Evolutionary conservation across 2,329 filamentous ascomycete genomes (phyloP).

Genomic region (Fusarium staphyleae): DNA sequence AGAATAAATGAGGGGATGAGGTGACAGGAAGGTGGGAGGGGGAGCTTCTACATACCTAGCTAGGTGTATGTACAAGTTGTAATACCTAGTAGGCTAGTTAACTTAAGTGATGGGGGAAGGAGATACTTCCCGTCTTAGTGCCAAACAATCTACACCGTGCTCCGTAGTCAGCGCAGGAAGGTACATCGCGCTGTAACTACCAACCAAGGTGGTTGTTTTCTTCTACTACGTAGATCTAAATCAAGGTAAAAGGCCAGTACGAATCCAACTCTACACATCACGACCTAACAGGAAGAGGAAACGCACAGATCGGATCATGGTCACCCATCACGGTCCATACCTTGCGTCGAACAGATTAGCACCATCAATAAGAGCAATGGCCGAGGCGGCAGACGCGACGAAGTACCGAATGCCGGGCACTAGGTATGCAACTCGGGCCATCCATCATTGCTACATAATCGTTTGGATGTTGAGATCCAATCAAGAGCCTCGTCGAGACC

Average conservation of each 20-base stretch:
- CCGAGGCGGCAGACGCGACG: background rate
- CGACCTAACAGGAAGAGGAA: background rate
- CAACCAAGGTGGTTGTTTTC: conserved; percentile 4
- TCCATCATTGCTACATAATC: conserved; percentile 14
- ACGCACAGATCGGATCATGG: background rate
- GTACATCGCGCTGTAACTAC: conserved; percentile 2
- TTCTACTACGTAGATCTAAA: conserved; percentile 1
- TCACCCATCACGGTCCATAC: background rate
- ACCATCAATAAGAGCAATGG: background rate
- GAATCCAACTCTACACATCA: conserved; percentile 6
- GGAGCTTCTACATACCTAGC: too few species aligned
- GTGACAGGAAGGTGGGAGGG: conserved; percentile 19
- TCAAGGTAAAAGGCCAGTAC: conserved; percentile 17
- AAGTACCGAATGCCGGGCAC: conserved; percentile 30
- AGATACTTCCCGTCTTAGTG: conserved; percentile 19
- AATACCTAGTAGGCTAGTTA: too few species aligned
- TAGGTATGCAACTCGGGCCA: conserved; percentile 30
- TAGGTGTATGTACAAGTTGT: conserved; percentile 10
- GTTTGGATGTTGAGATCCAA: conserved; percentile 32
- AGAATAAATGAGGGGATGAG: conserved; percentile 4
- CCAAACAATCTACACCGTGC: too few species aligned
- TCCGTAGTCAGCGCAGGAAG: conserved; percentile 11
- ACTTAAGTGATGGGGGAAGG: too few species aligned
- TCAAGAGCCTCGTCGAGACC: conserved; percentile 6
- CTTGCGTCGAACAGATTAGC: background rate